phyloP scores from a whole-genome alignment of 805 yeast genomes.

The Lipomyces spencermartinsiae region DNA sequence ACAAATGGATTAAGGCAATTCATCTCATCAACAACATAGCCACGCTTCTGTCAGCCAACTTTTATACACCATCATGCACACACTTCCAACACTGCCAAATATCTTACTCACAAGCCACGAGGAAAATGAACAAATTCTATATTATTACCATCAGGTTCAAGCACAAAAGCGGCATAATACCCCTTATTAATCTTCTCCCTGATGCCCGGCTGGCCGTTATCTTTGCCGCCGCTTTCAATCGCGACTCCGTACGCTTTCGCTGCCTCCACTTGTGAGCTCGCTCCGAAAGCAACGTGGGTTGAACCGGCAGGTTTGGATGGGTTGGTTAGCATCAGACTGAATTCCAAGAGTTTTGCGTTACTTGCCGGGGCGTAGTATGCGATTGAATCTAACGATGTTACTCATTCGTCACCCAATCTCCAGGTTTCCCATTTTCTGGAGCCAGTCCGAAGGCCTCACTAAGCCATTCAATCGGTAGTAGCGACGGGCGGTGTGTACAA shows the following conservation, averaged over 20 bases:
- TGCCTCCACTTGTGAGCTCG: conserved; percentile 1
- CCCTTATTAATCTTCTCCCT: not conserved
- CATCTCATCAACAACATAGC: too few species aligned
- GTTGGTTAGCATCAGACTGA: too few species aligned
- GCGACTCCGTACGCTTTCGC: conserved; percentile 3
- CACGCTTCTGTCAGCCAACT: too few species aligned
- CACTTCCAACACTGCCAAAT: too few species aligned
- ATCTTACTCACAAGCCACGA: too few species aligned
- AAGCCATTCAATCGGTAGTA: conserved; percentile 56
- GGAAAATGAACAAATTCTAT: conserved; percentile 11
- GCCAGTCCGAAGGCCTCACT: conserved; percentile 52
- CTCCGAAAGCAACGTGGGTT: conserved; percentile 22
- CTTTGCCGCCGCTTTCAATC: conserved; percentile 1
- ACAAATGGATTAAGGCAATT: too few species aligned
- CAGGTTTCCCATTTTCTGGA: conserved; percentile 50
- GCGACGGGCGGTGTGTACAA: conserved; percentile 53
- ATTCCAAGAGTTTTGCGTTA: too few species aligned
- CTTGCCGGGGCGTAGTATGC: too few species aligned
- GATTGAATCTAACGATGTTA: too few species aligned
- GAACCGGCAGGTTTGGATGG: too few species aligned
- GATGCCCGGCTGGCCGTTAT: conserved; percentile 14
- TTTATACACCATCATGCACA: too few species aligned
- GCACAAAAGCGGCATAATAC: conserved; percentile 11
- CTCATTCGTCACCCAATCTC: too few species aligned
- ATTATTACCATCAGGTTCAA: conserved; percentile 14